A percentile compares a stretch with the other conserved stretches of the same genome.
Evolutionary conservation across 164 flowering plant genomes (phyloP).

Genomic region (Stephania yunnanensis): DNA sequence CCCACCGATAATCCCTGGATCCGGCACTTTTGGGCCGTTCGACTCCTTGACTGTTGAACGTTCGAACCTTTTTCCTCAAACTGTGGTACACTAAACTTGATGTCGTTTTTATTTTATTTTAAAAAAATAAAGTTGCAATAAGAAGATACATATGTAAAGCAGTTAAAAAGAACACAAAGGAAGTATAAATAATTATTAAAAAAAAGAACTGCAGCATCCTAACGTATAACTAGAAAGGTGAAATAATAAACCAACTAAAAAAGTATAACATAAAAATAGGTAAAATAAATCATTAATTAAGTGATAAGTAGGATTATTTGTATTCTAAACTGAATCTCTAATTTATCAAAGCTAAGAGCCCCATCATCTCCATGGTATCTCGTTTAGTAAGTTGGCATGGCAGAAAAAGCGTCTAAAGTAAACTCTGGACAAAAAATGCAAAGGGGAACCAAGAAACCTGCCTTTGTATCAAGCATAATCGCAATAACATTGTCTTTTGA

Average conservation of each 20-base stretch:
- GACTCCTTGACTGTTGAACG: too few species aligned
- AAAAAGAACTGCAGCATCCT: not conserved
- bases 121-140: not conserved
- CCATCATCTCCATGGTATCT: not conserved
- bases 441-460: slow-evolving; percentile 10
- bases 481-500: slow-evolving; percentile 79
- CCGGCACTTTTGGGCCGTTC: too few species aligned
- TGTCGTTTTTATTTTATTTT: too few species aligned
- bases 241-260: too few species aligned
- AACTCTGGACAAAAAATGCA: not conserved
- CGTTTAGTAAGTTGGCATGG: not conserved
- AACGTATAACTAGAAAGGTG: not conserved
- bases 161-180: too few species aligned
- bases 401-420: not conserved
- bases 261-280: not conserved
- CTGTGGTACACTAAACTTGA: too few species aligned
- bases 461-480: slow-evolving; percentile 97
- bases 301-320: not conserved
- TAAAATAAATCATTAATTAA: not conserved
- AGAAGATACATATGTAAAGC: not conserved
- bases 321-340: not conserved
- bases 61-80: too few species aligned
- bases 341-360: not conserved
- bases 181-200: too few species aligned
- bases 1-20: too few species aligned